Conservation (phyloP, 148 eudicot species). For the Fallopia convolvulus region DNA sequence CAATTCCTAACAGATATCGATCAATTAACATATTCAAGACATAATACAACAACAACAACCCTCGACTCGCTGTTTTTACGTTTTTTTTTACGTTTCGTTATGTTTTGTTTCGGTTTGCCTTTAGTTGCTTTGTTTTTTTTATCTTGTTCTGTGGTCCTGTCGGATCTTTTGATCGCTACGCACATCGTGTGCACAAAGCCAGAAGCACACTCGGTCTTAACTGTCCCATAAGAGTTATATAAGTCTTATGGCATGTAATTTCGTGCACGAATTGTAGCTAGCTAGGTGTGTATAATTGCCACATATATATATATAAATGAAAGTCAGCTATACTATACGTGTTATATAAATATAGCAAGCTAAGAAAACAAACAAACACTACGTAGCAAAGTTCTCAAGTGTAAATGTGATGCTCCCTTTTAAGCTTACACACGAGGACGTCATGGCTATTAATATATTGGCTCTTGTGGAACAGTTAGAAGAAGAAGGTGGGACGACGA, state of each 20-base stretch:
- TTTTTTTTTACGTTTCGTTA: no score
- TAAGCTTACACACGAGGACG: background rate
- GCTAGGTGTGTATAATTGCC: background rate
- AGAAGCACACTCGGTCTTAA: no score
- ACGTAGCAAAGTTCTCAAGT: background rate
- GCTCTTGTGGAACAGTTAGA: background rate
- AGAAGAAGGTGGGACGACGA: background rate
- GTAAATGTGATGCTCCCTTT: slow-evolving; percentile 2
- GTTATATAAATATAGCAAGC: background rate
- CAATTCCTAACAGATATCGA: no score
- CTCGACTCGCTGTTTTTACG: no score
- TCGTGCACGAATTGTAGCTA: background rate
- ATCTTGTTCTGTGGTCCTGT: no score
- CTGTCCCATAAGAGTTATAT: background rate
- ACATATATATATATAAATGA: background rate
- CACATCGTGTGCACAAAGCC: no score
- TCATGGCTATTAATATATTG: background rate
- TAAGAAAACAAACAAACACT: background rate
- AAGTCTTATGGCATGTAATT: background rate
- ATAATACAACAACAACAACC: no score
- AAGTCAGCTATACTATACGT: slow-evolving; percentile 6
- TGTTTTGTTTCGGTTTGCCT: no score
- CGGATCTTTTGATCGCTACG: no score
- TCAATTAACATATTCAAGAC: no score
- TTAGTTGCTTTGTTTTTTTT: no score